Base-by-base conservation (phyloP, 2,329 filamentous ascomycete species). In the Fusarium praegraminearum region DNA sequence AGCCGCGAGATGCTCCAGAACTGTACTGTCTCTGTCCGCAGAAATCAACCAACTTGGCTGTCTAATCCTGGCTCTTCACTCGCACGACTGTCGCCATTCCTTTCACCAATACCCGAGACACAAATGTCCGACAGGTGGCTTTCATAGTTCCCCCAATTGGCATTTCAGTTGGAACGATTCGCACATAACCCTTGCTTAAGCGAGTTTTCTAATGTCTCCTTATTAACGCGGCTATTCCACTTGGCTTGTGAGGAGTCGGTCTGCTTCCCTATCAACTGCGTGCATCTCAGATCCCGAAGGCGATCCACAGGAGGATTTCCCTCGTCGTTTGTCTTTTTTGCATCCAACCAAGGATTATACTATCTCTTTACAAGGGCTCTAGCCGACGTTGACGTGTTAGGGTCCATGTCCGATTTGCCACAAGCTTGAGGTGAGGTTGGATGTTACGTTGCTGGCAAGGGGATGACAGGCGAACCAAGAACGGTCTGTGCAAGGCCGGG, bases 381-480 rank as follows among this genome's bases (percentile, higher is more conserved):
- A 54, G 47, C 54, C 64, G 52, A 55, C 13, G 44, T 70, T 41
- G 60, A 70, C 64, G 30, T 22, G 67, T 65, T 69, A 51, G 63
- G 68, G 32, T 65, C 60, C 49, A 71, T 62, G 67, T 62, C 69
- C 69, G 69, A 58, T 71, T 72, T 67, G 69, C 69, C 69, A 70
- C 69, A 67, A 61, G 44, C 62, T 59, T 43, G 54, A 59, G 43
- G 55, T 71, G 59, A 71, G 55, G 55, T 71, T 64, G 57, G 40
- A 72, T 71, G 66, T 66, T 72, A 71, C 69, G 69, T 71, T 71
- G 62, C 69, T 70, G 69, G 62, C 57, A 63, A 67, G 36, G 54
- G 51, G 49, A 49, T 43, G 57, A 38, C 64, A 47, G 33, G 52
- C 69, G 62, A 70, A 70, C 64, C 69, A 70, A 55, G 47, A 66